Percentiles rank a stretch among this genome's conserved stretches.
Evolutionary conservation across 2,329 filamentous ascomycete species (phyloP).

Genomic region (Epicoccum nigrum): DNA sequence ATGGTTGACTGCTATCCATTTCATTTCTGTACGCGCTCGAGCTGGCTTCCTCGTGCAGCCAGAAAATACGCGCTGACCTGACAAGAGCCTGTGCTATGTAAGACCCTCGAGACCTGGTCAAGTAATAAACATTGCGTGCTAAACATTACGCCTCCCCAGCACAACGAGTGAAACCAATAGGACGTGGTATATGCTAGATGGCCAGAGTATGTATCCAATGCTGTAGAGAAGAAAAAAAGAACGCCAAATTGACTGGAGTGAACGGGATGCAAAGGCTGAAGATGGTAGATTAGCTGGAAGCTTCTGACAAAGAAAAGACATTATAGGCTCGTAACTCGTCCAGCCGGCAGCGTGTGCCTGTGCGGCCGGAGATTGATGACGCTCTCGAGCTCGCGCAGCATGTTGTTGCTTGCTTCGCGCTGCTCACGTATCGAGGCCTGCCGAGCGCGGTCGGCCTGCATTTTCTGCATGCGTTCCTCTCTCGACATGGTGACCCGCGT

Average conservation of each 20-base stretch:
- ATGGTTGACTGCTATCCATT: not conserved
- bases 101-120: conserved; percentile 3
- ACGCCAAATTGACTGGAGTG: not conserved
- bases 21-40: not conserved
- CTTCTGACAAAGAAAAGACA: conserved; percentile 9
- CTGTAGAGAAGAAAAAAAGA: not conserved
- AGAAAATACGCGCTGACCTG: not conserved
- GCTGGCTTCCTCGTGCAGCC: conserved; percentile 13
- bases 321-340: conserved; percentile 44
- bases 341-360: conserved; percentile 29
- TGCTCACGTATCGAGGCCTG: conserved; percentile 75
- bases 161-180: conserved; percentile 3
- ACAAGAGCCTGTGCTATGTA: conserved; percentile 7
- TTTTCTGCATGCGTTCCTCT: conserved; percentile 85
- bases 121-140: conserved; percentile 1
- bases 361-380: conserved; percentile 65
- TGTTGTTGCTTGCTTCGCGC: conserved; percentile 80
- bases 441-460: conserved; percentile 82
- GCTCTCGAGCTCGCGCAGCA: conserved; percentile 91
- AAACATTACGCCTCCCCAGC: conserved; percentile 8
- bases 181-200: conserved; percentile 9
- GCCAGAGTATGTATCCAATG: conserved; percentile 2
- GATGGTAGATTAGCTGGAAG: not conserved
- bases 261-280: not conserved
- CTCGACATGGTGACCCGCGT: conserved; percentile 72